Conservation (phyloP, 345 rosid genomes). For the Stellera chamaejasme region DNA sequence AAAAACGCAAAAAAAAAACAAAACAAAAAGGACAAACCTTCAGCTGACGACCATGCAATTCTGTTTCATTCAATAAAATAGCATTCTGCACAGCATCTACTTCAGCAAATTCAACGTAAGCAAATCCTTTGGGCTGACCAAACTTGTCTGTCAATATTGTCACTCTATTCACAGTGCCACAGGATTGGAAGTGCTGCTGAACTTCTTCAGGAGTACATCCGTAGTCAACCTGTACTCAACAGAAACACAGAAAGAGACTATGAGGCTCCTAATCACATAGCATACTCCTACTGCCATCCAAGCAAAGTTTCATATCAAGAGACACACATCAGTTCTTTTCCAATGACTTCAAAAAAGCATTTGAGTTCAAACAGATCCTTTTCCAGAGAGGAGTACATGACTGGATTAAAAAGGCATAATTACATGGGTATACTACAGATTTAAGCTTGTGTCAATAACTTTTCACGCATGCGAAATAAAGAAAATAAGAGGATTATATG, state of each 20-base stretch:
- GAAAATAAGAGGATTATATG: too few species aligned
- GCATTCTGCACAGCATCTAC: constrained; percentile 93
- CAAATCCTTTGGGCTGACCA: constrained; percentile 99
- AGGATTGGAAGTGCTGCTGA: constrained; percentile 97
- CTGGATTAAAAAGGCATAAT: too few species aligned
- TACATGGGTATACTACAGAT: too few species aligned
- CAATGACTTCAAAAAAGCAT: too few species aligned
- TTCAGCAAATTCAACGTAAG: constrained; percentile 96
- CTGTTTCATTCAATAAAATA: constrained; percentile 85
- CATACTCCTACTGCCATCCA: too few species aligned
- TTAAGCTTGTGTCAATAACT: neutral
- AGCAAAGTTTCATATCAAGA: too few species aligned
- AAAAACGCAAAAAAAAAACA: neutral
- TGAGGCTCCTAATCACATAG: constrained; percentile 3
- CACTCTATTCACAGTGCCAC: constrained; percentile 96
- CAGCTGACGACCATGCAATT: constrained; percentile 91
- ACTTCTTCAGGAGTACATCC: constrained; percentile 98
- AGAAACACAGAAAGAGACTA: constrained; percentile 5
- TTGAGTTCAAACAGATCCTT: too few species aligned
- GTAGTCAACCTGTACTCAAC: constrained; percentile 72
- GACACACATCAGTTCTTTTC: too few species aligned
- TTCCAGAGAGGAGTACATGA: too few species aligned
- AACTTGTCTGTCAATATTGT: constrained; percentile 98
- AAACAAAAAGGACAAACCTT: constrained; percentile 41
- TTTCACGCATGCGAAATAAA: neutral